Evolutionary conservation across 129 eudicot genomes (phyloP).

Genomic region (Rutidosis leptorrhynchoides): DNA sequence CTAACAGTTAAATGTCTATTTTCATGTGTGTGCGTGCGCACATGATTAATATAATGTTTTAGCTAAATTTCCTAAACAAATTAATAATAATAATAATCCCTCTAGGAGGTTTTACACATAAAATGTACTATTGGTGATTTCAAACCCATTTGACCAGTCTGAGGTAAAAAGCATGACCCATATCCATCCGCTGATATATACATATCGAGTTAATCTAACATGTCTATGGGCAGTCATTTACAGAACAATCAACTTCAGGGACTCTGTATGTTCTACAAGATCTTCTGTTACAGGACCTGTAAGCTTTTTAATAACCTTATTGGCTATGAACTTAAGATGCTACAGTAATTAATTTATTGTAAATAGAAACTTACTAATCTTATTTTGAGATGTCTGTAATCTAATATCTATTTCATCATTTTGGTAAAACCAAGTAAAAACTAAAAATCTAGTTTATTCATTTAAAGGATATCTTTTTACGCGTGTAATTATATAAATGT

Average conservation of each 20-base stretch:
- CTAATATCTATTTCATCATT: not conserved
- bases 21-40: not conserved
- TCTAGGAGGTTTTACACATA: not conserved
- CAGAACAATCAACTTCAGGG: slow-evolving; percentile 96
- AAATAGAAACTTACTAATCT: not conserved
- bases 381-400: not conserved
- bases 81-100: no score
- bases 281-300: slow-evolving; percentile 78
- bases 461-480: not conserved
- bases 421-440: not conserved
- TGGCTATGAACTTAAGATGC: no score
- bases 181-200: no score
- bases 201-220: slow-evolving; percentile 17
- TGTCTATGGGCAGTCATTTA: no score
- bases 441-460: no score
- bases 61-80: not conserved
- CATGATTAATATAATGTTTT: not conserved
- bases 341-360: not conserved
- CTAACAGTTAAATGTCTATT: not conserved
- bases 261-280: slow-evolving; percentile 83
- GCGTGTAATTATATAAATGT: not conserved
- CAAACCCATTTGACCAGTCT: slow-evolving; percentile 4
- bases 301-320: slow-evolving; percentile 37
- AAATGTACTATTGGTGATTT: not conserved
- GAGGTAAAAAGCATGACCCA: not conserved